These are phyloP conservation scores for Rhexocercosporidium sp. DNA, from an alignment of 2,329 filamentous ascomycete species.

Conservation along the genomic window DNA sequence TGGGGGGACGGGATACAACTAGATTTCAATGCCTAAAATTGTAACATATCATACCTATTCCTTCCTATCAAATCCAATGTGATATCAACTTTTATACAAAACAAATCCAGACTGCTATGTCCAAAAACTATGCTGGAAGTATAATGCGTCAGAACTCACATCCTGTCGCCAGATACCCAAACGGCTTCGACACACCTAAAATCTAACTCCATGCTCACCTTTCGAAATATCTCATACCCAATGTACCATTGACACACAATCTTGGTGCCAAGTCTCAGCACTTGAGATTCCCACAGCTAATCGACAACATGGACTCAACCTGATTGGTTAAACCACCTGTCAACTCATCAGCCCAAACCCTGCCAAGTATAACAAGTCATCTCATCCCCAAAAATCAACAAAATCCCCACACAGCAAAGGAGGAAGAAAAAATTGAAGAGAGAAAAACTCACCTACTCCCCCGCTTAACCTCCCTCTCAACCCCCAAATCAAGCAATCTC, in stretches of 20 bases:
- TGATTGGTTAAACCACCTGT: neutral
- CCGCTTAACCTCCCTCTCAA: constrained; percentile 11
- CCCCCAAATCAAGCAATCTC: constrained; percentile 25
- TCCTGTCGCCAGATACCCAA: neutral
- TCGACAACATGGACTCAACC: neutral
- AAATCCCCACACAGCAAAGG: neutral
- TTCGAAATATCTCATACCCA: neutral
- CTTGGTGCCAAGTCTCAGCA: neutral
- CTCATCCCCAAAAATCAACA: no score
- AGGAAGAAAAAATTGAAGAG: neutral
- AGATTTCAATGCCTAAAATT: neutral
- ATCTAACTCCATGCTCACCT: neutral
- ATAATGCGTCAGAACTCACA: neutral
- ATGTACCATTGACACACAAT: neutral
- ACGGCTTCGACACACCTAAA: neutral
- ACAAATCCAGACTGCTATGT: neutral
- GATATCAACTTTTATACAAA: neutral
- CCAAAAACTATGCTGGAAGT: neutral
- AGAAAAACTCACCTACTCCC: constrained; percentile 3
- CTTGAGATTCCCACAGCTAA: neutral
- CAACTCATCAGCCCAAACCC: neutral
- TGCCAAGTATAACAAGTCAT: no score
- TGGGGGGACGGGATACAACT: neutral
- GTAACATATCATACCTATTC: neutral
- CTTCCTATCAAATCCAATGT: neutral